These are phyloP conservation scores for Ophiostoma pallidulum DNA, from an alignment of 2,329 filamentous ascomycete genomes.

Conservation along the genomic window DNA sequence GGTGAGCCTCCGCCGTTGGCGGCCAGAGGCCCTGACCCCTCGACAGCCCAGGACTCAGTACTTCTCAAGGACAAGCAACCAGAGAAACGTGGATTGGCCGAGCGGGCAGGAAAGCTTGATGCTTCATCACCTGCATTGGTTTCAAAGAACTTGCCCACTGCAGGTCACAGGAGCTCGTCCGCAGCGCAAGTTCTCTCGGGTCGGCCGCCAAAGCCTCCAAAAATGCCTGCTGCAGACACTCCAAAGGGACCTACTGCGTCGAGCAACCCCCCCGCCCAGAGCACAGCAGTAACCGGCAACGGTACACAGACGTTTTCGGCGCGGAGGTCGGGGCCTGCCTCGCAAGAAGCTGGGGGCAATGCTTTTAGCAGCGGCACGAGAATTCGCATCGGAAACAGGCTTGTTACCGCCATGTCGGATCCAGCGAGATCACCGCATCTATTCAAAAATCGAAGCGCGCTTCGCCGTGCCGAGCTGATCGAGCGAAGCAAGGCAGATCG, in stretches of 20 bases:
- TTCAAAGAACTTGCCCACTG: too few species aligned
- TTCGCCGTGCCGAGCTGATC: slow-evolving; percentile 33
- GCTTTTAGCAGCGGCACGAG: slow-evolving; percentile 37
- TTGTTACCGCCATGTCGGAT: slow-evolving; percentile 33
- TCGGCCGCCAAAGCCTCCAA: too few species aligned
- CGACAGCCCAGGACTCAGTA: too few species aligned
- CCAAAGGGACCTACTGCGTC: too few species aligned
- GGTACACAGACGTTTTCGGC: not conserved
- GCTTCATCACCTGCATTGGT: not conserved
- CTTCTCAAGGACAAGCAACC: not conserved
- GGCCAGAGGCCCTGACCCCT: too few species aligned
- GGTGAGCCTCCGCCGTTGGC: too few species aligned
- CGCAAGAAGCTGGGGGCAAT: slow-evolving; percentile 27
- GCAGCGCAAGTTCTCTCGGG: too few species aligned
- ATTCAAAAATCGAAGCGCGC: slow-evolving; percentile 29
- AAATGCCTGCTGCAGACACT: too few species aligned
- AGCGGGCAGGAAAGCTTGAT: not conserved
- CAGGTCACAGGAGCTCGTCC: too few species aligned
- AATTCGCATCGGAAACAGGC: slow-evolving; percentile 26
- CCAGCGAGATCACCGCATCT: slow-evolving; percentile 30
- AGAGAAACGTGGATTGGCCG: not conserved
- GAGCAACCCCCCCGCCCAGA: not conserved
- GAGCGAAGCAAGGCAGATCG: slow-evolving; percentile 35
- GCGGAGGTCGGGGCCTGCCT: not conserved
- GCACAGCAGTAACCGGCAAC: not conserved